A percentile compares a stretch with the other conserved stretches of the same genome.
Conservation (phyloP, 1,139 yeast genomes). For the Sugiyamaella paludigena region DNA sequence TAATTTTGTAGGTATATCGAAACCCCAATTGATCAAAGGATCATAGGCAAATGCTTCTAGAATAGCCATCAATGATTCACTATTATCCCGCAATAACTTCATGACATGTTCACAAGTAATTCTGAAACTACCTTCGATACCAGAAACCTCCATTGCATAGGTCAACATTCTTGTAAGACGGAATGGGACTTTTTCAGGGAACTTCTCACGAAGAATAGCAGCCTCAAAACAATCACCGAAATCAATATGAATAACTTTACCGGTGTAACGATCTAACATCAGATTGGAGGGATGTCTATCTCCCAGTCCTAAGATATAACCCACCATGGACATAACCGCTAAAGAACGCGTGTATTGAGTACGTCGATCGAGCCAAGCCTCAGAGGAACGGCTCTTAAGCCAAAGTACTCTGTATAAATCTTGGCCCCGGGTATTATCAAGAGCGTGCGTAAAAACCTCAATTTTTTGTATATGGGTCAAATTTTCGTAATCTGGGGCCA, state of each 20-base stretch:
- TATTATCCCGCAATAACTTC: slow-evolving; percentile 88
- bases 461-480: slow-evolving; percentile 86
- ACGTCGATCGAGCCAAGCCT: slow-evolving; percentile 96
- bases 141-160: slow-evolving; percentile 98
- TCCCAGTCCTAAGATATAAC: slow-evolving; percentile 92
- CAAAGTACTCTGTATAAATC: slow-evolving; percentile 93
- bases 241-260: slow-evolving; percentile 95
- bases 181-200: slow-evolving; percentile 98
- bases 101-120: slow-evolving; percentile 97
- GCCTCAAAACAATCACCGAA: slow-evolving; percentile 99
- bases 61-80: slow-evolving; percentile 96
- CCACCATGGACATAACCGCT: slow-evolving; percentile 99
- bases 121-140: slow-evolving; percentile 95
- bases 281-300: slow-evolving; percentile 97
- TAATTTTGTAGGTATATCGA: slow-evolving; percentile 82
- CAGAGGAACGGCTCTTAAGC: slow-evolving; percentile 94
- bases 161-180: slow-evolving; percentile 95
- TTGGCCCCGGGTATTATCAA: slow-evolving; percentile 94
- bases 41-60: slow-evolving; percentile 98
- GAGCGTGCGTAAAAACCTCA: slow-evolving; percentile 93
- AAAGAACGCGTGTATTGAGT: slow-evolving; percentile 93
- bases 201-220: slow-evolving; percentile 91
- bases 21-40: slow-evolving; percentile 98
- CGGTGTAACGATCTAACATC: slow-evolving; percentile 91
- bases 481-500: slow-evolving; percentile 97